These are phyloP conservation scores for Leccinum subtestaceum DNA, from an alignment of 768 basidiomycete species.

Conservation along the genomic window DNA sequence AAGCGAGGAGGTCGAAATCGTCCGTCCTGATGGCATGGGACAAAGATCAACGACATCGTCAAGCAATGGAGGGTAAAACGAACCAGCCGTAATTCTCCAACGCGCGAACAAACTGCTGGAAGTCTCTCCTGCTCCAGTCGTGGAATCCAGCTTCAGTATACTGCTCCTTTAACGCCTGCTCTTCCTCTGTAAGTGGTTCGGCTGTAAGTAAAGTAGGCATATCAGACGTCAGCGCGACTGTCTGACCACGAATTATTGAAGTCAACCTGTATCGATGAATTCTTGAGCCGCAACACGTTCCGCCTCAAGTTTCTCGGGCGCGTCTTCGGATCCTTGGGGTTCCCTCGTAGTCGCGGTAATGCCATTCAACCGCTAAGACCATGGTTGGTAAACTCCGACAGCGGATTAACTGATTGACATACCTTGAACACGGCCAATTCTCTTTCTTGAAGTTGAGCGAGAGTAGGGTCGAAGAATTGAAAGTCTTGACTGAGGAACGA, in stretches of 20 bases:
- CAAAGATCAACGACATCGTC: background rate
- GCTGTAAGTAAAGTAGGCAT: conserved; percentile 44
- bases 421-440: conserved; percentile 84
- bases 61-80: conserved; percentile 18
- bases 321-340: conserved; percentile 66
- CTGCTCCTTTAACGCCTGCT: conserved; percentile 75
- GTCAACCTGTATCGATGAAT: conserved; percentile 77
- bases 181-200: conserved; percentile 87
- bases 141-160: conserved; percentile 78
- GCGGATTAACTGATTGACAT: background rate
- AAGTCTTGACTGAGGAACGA: conserved; percentile 72
- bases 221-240: background rate
- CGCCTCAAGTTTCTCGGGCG: conserved; percentile 79
- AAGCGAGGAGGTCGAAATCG: conserved; percentile 63
- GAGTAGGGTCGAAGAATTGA: conserved; percentile 88
- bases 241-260: background rate
- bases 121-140: conserved; percentile 91
- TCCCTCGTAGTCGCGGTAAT: conserved; percentile 66
- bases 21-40: conserved; percentile 47
- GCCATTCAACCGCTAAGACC: conserved; percentile 56
- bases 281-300: conserved; percentile 79
- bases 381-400: background rate
- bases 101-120: conserved; percentile 84
- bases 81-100: conserved; percentile 82
- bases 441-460: conserved; percentile 81